Base-by-base conservation (phyloP, 768 basidiomycete genomes). In the Auricularia sp. region DNA sequence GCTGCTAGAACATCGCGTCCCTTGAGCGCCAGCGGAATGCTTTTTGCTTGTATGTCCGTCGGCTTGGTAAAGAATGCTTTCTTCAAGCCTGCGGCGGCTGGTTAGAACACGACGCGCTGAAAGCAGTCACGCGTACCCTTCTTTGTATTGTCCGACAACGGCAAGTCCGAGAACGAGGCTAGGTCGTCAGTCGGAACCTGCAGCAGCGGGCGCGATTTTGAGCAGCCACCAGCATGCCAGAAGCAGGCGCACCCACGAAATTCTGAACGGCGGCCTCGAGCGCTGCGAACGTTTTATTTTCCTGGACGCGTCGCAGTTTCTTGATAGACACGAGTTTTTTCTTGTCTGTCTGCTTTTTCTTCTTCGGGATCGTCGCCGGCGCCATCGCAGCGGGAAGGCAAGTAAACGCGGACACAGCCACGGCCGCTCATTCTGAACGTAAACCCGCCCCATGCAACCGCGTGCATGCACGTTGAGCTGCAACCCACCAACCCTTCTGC, bases 21-120 rank as follows among this genome's bases (percentile, higher is more conserved):
- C 69, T 83, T 85, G 6, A 89, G 72, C 1, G 86, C 80, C 7
- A 82, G 74, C 0, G 86, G 86, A 34, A 89, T 76, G 42, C 86
- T 82, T 16, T 82, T 77, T 4, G 80, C 74, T 70, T 89, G 88
- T 58, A 89, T 88, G 65, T 93, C 89, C 0, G 95, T 97, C 83
- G 94, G 93, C 24, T 89, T 80, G 54, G 87, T 81, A 70, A 94
- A 97, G 71, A 86, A 93, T 0, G 87, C 85, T 66, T 91, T 90
- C 77, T 91, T 92, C 42, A 98, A 79, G 16, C 94, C 94, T 92
- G 64, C 13, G 29, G 24, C 33, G 6, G 42, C 47, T 54, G 3
- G 29, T 64, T 8, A 54, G 51, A 11, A 11, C 36, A 24, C 58
- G 54, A 54, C 51, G 7, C 35, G 39, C 35, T 24, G 62, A 65